Percentiles rank a stretch among this genome's conserved stretches.
These are phyloP conservation scores for Mycothermus thermophilus DNA, from an alignment of 495 filamentous ascomycete genomes.

Conservation along the genomic window DNA sequence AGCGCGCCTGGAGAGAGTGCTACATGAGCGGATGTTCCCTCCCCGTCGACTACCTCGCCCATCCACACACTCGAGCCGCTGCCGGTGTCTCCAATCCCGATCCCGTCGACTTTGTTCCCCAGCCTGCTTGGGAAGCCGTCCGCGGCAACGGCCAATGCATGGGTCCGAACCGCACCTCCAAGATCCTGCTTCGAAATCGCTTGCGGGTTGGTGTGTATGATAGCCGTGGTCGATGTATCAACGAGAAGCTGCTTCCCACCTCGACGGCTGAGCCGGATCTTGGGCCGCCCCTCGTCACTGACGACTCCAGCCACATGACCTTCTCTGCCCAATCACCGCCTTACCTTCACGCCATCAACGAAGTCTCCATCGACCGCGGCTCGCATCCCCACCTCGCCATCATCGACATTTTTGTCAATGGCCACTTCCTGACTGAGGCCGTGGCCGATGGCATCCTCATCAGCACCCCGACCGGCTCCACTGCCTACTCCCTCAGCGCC, in stretches of 20 bases:
- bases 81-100: constrained; percentile 10
- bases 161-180: constrained; percentile 57
- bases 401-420: constrained; percentile 74
- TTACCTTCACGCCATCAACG: constrained; percentile 80
- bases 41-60: constrained; percentile 27
- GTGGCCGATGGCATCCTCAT: constrained; percentile 93
- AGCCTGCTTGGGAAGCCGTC: constrained; percentile 48
- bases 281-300: constrained; percentile 17
- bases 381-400: constrained; percentile 78
- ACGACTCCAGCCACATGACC: neutral
- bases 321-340: neutral
- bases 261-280: constrained; percentile 30
- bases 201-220: constrained; percentile 71
- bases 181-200: constrained; percentile 73
- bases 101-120: constrained; percentile 1
- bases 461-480: constrained; percentile 84
- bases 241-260: constrained; percentile 31
- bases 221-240: constrained; percentile 41
- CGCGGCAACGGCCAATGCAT: constrained; percentile 74
- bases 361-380: constrained; percentile 85
- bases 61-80: constrained; percentile 31
- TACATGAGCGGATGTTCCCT: constrained; percentile 77
- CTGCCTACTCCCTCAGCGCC: constrained; percentile 81
- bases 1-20: constrained; percentile 78
- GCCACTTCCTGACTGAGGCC: constrained; percentile 75